Evolutionary conservation across 371 early-diverging fungal species (phyloP), one percentile per base, ranked within the genome.

Genomic region (Mortierella sp.): DNA sequence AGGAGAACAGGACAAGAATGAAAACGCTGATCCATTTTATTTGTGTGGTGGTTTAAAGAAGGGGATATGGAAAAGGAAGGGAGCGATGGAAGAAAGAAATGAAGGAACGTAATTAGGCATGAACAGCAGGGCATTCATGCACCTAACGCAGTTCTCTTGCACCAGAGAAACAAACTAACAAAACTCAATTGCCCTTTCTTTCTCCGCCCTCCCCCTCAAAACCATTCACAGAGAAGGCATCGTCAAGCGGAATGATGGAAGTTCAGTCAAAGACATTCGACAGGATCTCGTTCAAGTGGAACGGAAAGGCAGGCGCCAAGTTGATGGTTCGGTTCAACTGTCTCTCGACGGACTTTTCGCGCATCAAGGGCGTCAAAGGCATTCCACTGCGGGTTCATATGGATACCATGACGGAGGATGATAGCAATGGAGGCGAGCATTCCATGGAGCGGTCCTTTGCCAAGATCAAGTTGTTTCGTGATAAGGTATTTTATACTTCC

Each of bases 321-420:
- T 85, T 96, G 38, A 90, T 91, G 84, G 77, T 96, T n/a, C 92
- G 92, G 54, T 95, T 96, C 83, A 93, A 95, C 82, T 95, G 95
- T 76, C 84, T 96, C 5, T 96, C 96, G 1, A 96, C 96, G 3
- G 96, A 96, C 75, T 96, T 96, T 79, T 94, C 95, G 27, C 88
- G 95, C 21, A 94, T 96, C 86, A 96, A 96, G 82, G 96, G 96
- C 14, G 95, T 96, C 79, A 96, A 96, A 82, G 96, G 96, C 0
- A 95, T 96, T 51, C 95, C 96, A 18, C 88, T 96, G 75, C 91
- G 96, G 7, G 88, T 93, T 35, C 91, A 92, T 71, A 87, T 93
- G 71, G 92, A 93, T 75, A 93, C 90, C 63, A 63, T 14, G 27
- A 49, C 21, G 21, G 41, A 38, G 43, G 43, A 38, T 41, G 24